Evolutionary conservation across 176 grass and related monocot genomes (phyloP).

Genomic region (Pharus latifolius): DNA sequence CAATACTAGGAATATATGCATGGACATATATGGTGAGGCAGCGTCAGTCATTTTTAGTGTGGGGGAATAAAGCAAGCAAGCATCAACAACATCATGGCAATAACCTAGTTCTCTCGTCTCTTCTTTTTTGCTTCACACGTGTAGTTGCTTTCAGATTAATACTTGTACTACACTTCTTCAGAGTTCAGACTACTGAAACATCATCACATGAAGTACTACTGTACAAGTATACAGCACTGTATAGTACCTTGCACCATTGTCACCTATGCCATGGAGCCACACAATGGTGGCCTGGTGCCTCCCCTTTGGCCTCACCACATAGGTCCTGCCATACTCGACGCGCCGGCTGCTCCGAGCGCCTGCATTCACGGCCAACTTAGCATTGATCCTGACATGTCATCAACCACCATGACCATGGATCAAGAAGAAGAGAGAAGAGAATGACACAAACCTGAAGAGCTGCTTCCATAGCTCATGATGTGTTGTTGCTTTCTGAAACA

Average conservation of each 20-base stretch:
- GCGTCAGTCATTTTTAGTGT: slow-evolving; percentile 17
- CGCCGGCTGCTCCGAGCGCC: slow-evolving; percentile 28
- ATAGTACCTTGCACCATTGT: slow-evolving; percentile 76
- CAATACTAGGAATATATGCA: slow-evolving; percentile 86
- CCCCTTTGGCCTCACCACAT: slow-evolving; percentile 91
- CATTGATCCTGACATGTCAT: too few relatives aligned
- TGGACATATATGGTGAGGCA: slow-evolving; percentile 30
- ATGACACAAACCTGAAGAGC: slow-evolving; percentile 45
- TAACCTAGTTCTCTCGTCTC: background rate
- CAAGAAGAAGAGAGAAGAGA: background rate
- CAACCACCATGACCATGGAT: background rate
- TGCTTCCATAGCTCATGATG: slow-evolving; percentile 61
- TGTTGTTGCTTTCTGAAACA: too few relatives aligned
- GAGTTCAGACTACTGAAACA: background rate
- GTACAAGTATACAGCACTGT: background rate
- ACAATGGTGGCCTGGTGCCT: slow-evolving; percentile 90
- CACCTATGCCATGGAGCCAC: slow-evolving; percentile 89
- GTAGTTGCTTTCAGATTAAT: slow-evolving; percentile 1
- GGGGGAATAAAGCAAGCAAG: slow-evolving; percentile 40
- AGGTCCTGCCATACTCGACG: slow-evolving; percentile 74
- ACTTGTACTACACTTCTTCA: background rate
- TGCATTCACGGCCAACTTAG: slow-evolving; percentile 20
- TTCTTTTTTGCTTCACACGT: background rate
- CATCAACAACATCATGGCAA: background rate
- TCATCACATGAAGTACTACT: background rate